These are phyloP conservation scores for Lasiodiplodia theobromae DNA, from an alignment of 2,329 filamentous ascomycete species.

Conservation along the genomic window DNA sequence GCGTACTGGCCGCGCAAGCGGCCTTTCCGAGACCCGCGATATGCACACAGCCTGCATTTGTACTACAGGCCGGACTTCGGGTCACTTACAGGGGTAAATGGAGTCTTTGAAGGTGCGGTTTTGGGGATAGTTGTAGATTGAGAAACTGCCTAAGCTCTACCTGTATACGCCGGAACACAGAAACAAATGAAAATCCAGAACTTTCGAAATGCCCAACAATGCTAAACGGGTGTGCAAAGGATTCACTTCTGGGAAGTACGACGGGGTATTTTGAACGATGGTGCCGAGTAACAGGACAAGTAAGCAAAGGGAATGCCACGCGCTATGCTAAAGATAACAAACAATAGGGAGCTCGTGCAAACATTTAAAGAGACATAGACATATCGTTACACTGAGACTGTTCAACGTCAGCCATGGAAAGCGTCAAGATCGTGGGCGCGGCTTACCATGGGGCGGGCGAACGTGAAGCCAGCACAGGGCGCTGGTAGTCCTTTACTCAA, in stretches of 20 bases:
- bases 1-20: background rate
- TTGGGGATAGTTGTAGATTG: background rate
- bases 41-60: background rate
- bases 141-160: background rate
- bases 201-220: background rate
- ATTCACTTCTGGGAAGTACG: background rate
- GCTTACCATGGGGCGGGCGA: background rate
- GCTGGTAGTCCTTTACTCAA: background rate
- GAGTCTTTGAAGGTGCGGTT: background rate
- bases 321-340: background rate
- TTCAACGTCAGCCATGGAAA: background rate
- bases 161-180: background rate
- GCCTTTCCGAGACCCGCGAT: background rate
- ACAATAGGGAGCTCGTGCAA: background rate
- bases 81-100: too few species aligned
- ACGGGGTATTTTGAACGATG: background rate
- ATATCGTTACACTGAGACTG: background rate
- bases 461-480: background rate
- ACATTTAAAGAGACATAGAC: background rate
- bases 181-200: background rate
- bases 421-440: background rate
- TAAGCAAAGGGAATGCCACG: background rate
- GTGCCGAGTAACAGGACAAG: background rate
- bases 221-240: background rate
- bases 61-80: background rate